A percentile compares a stretch with the other conserved stretches of the same genome.
Evolutionary conservation across 257 asterid species (phyloP).

Genomic region (Ajuga chamaepitys): DNA sequence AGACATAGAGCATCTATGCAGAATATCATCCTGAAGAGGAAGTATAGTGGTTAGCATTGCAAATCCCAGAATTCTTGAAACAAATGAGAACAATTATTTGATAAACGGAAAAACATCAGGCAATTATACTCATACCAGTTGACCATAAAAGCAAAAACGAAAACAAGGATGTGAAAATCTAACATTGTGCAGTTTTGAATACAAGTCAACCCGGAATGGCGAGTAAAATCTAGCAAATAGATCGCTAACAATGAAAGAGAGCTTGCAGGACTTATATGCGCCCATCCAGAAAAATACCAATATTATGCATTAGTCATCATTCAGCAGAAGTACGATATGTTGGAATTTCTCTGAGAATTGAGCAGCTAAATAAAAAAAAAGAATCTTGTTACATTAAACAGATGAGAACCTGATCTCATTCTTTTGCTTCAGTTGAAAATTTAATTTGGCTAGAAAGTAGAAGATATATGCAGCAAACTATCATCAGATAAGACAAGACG

Average conservation of each 20-base stretch:
- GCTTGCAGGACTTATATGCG: neutral
- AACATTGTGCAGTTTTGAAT: neutral
- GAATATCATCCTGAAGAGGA: slow-evolving; percentile 63
- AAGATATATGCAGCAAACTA: neutral
- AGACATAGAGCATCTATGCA: slow-evolving; percentile 81
- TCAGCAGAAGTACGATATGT: neutral
- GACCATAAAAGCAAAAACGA: neutral
- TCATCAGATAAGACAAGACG: neutral
- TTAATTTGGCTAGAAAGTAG: neutral
- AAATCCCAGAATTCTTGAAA: neutral
- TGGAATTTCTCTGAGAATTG: neutral
- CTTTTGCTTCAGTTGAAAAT: neutral
- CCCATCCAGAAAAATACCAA: neutral
- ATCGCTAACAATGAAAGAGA: neutral
- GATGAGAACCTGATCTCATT: neutral
- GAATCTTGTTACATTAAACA: neutral
- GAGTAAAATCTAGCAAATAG: neutral
- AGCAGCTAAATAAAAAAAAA: neutral
- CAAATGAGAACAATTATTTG: neutral
- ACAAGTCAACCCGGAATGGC: neutral
- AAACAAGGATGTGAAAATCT: neutral
- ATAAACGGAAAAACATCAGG: neutral
- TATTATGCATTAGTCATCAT: neutral
- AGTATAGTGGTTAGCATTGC: slow-evolving; percentile 8
- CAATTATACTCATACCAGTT: neutral